Evolutionary conservation across 768 basidiomycete species (phyloP), one percentile per base, ranked within the genome.

Genomic region (Lentinula sp.): DNA sequence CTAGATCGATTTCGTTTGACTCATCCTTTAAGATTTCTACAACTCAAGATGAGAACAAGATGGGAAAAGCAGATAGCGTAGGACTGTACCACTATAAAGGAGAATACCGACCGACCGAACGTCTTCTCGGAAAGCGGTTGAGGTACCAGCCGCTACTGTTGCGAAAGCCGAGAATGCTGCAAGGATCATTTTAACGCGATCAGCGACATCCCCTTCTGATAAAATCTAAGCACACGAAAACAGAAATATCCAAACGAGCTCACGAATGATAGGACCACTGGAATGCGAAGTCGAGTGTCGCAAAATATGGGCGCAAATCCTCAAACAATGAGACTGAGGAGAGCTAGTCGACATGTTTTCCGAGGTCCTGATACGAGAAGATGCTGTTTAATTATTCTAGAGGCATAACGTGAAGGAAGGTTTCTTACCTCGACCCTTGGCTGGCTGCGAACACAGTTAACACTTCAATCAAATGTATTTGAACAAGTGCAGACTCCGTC

Each of bases 1-100:
- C 88, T 5, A 94, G 74, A 72, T 95, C 94, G 28, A 87, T 77
- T 35, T 88, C 86, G 3, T 87, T 83, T 0, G 84, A 82, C 69
- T 99, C 96, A 59, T 95, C 93, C 72, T 90, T 91, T 39, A 99
- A 76, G 9, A 98, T 68, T 60, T 95, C 96, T 83, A 66, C 15
- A 62, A 10, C 12, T 18, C 9, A 16, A 59, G 5, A 42, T 70
- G 28, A 67, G 61, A 50, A 64, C 15, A 60, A 16, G 33, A 33
- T 1, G 1, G n/a, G 1, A 28, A 28, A 12, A 42, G 51, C 0
- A 28, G 3, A 32, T 9, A 33, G 54, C 9, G 7, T 51, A 20
- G 6, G 23, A 52, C 63, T 80, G 46, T 72, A 93, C 93, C 89
- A 35, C 81, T 78, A 67, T 95, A 96, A 0, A 96, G 77, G 49